Conservation (phyloP, 108 stramenopile species). For the Cyclotella baltica region DNA sequence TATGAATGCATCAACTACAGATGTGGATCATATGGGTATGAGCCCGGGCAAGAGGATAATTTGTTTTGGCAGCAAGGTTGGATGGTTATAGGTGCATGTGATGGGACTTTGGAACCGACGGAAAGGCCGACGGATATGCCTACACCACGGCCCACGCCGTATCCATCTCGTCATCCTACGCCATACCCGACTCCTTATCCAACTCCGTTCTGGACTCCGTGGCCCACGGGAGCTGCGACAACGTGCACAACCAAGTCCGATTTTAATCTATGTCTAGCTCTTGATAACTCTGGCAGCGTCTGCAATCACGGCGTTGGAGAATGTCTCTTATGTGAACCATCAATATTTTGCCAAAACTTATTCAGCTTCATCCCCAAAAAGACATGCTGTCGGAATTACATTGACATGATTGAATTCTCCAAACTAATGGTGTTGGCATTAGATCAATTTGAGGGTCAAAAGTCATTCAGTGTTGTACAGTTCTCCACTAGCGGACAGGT, state of each 20-base stretch:
- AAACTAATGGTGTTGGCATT: slow-evolving; percentile 21
- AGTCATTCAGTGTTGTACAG: slow-evolving; percentile 37
- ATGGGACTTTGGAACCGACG: background rate
- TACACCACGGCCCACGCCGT: no score
- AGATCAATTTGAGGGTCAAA: slow-evolving; percentile 15
- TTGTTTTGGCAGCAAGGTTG: slow-evolving; percentile 18
- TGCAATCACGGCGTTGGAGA: slow-evolving; percentile 31
- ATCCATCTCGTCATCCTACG: no score
- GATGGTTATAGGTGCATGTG: slow-evolving; percentile 14
- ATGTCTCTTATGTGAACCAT: slow-evolving; percentile 17
- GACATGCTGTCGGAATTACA: slow-evolving; percentile 38
- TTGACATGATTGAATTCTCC: slow-evolving; percentile 32
- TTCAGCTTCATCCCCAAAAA: slow-evolving; percentile 8
- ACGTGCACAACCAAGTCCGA: slow-evolving; percentile 19
- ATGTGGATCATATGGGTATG: slow-evolving; percentile 11
- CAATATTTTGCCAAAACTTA: slow-evolving; percentile 8
- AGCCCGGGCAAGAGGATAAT: background rate
- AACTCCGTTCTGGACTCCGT: no score
- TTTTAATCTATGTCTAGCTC: slow-evolving; percentile 37
- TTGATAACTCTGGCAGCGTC: slow-evolving; percentile 38
- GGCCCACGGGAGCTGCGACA: no score
- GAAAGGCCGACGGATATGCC: slow-evolving; percentile 3
- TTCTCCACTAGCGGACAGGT: slow-evolving; percentile 30
- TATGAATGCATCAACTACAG: slow-evolving; percentile 13
- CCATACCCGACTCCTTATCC: no score